A percentile compares a stretch with the other conserved stretches of the same genome.
Evolutionary conservation across 169 alveolate species (phyloP).

Genomic region (Plasmodium billcollinsi): DNA sequence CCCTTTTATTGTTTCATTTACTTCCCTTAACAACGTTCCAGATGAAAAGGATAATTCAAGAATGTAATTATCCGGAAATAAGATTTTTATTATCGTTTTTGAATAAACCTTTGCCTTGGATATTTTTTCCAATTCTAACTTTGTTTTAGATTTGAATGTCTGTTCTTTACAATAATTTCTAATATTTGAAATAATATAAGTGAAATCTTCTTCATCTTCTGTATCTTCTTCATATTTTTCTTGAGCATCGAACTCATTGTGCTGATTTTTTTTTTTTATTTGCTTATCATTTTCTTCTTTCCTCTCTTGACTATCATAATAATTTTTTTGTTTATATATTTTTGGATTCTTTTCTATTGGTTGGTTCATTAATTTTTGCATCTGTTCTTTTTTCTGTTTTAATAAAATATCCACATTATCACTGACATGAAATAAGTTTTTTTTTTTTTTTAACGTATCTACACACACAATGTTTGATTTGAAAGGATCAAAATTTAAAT

Average conservation of each 20-base stretch:
- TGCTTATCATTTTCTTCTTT: not conserved
- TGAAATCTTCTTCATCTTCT: conserved; percentile 23
- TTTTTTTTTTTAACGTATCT: conserved; percentile 46
- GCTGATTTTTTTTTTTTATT: not conserved
- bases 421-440: conserved; percentile 13
- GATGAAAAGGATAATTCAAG: conserved; percentile 70
- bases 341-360: conserved; percentile 43
- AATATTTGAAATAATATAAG: conserved; percentile 55
- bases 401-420: conserved; percentile 30
- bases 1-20: conserved; percentile 45
- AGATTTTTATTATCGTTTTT: conserved; percentile 55
- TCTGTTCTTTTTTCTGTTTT: conserved; percentile 46
- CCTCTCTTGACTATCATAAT: not conserved
- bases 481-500: conserved; percentile 44
- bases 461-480: conserved; percentile 43
- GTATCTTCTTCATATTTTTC: conserved; percentile 27
- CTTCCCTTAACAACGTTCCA: conserved; percentile 43
- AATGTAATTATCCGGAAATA: conserved; percentile 56
- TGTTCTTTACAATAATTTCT: conserved; percentile 51
- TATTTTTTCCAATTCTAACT: conserved; percentile 49
- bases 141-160: conserved; percentile 63
- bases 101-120: conserved; percentile 45
- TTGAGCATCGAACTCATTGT: not conserved
- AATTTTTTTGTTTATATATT: conserved; percentile 22
- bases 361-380: conserved; percentile 60